Evolutionary conservation across 2,329 filamentous ascomycete species (phyloP), one percentile per base, ranked within the genome.

Genomic region (Akanthomyces muscarius): DNA sequence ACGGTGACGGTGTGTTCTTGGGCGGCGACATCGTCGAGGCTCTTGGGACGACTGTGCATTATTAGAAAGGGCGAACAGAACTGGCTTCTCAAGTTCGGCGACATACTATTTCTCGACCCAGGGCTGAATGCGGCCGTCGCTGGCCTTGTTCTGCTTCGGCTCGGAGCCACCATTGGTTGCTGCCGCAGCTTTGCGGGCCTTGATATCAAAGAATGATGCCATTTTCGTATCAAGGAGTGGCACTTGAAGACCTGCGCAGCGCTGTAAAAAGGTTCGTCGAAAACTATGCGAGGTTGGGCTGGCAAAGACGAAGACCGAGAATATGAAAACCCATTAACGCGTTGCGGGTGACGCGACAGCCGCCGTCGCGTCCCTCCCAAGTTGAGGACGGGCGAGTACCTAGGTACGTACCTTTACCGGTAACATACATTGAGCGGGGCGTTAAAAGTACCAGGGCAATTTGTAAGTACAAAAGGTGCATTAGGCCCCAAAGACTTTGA

Each of bases 81-180:
- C 44, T n/a, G 6, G 21, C 16, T n/a, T 5, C 23, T 14, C 1
- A 47, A 44, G 14, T 6, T 47, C 73, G 63, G 36, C 21, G 44
- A 65, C 83, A 66, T 81, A 97, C 94, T 97, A 98, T 90, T 98
- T 98, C 81, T 98, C 95, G 60, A 98, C 94, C 95, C 95, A 99
- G 71, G 95, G 95, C 72, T 97, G 94, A 10, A 71, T 69, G 88
- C 81, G 71, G 85, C 84, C 68, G 83, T 89, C 71, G 81, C 83
- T 64, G 80, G 83, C 69, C 67, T 83, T 83, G 65, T 87, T 83
- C 61, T 81, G 76, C 76, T 94, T 96, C 60, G 83, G 83, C 51
- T 89, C 86, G 23, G 83, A 77, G 64, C 78, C 74, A 56, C 82
- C 83, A 74, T 86, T 89, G 47, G 85, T 80, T 1, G 88, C 86